Evolutionary conservation across 345 rosid species (phyloP), one percentile per base, ranked within the genome.

Genomic region (Dimocarpus longan): DNA sequence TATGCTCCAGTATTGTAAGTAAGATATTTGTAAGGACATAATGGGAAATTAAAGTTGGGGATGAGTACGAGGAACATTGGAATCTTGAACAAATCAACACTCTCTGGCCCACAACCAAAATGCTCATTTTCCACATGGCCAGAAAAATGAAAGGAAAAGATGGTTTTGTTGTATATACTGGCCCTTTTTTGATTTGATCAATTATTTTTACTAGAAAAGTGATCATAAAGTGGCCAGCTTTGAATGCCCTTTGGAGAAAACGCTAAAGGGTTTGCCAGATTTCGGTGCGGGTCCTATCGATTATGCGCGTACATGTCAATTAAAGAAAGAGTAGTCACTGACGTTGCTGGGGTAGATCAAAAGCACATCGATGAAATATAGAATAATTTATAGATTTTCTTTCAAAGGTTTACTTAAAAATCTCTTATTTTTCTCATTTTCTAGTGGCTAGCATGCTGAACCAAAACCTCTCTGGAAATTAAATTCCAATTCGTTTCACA

Each of bases 51-150:
- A 80, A 86, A 81, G 74, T 80, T 79, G 83, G 39, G 37, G 46
- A 70, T 63, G 73, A n/a, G 48, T 10, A 32, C 22, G 42, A 72
- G 62, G 68, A 46, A 40, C 63, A 52, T 50, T 5, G 80, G 84
- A 84, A 84, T 79, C 75, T 75, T 71, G 76, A 81, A 78, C 80
- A 83, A 75, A 68, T 59, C 80, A 76, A 66, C 22, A 21, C 63
- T 81, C 77, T 73, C 54, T 78, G 71, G 83, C 89, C 91, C 87
- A 83, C 87, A 62, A 50, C 21, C 71, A 28, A 74, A 78, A 72
- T 54, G 22, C 37, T 9, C 66, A 48, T 70, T 7, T 44, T 73
- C 40, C 57, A 37, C 37, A 15, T 50, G n/a, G 24, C 52, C 15
- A 32, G 24, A 66, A 26, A 67, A 66, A 1, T 13, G 7, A 11